Evolutionary conservation across 2,329 filamentous ascomycete genomes (phyloP).

Genomic region (Xylariaceae sp.): DNA sequence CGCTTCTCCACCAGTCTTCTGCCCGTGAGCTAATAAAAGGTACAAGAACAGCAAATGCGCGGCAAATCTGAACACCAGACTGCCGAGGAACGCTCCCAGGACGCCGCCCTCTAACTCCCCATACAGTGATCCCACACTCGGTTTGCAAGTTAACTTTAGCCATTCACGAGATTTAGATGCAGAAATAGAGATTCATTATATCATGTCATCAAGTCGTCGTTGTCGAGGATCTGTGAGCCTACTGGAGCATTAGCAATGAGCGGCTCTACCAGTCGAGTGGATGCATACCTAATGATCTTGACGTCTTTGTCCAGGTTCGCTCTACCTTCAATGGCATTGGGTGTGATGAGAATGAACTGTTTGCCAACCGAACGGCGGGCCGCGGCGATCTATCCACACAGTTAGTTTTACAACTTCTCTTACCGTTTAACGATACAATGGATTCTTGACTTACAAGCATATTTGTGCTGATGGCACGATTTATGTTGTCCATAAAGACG

Average conservation of each 20-base stretch:
- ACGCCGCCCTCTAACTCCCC: constrained; percentile 13
- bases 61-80: constrained; percentile 1
- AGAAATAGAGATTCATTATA: constrained; percentile 20
- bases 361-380: constrained; percentile 86
- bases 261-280: neutral
- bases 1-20: neutral
- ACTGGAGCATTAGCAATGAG: constrained; percentile 34
- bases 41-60: neutral
- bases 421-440: neutral
- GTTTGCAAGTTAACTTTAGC: neutral
- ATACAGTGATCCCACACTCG: constrained; percentile 6
- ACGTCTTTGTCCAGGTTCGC: constrained; percentile 70
- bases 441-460: constrained; percentile 73
- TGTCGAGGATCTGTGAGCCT: constrained; percentile 67
- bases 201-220: constrained; percentile 49
- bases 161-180: constrained; percentile 1
- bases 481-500: constrained; percentile 98
- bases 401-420: constrained; percentile 27
- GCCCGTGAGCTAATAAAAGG: neutral
- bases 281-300: constrained; percentile 70
- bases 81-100: constrained; percentile 4
- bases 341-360: constrained; percentile 96
- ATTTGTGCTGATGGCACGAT: constrained; percentile 88
- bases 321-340: constrained; percentile 76
- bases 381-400: constrained; percentile 69